Percentiles rank a stretch among this genome's conserved stretches.
These are phyloP conservation scores for Eleusine coracana DNA, from an alignment of 176 grass and related monocot genomes.

Conservation along the genomic window DNA sequence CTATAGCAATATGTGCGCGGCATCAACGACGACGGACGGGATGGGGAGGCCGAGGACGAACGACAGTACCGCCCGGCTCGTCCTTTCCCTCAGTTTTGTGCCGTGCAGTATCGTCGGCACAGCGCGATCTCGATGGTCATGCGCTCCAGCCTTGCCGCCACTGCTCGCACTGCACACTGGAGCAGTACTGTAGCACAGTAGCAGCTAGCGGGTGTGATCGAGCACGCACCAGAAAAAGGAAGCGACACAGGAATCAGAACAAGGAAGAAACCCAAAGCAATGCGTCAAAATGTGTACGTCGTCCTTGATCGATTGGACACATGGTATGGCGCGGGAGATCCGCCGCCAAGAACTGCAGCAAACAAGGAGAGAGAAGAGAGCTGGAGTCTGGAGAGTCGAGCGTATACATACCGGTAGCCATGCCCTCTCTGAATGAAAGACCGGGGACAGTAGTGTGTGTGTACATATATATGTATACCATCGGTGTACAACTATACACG, in stretches of 20 bases:
- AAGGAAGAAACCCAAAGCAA: constrained; percentile 10
- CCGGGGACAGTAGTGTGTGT: background rate
- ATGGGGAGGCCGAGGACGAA: background rate
- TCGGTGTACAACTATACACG: background rate
- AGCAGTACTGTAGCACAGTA: background rate
- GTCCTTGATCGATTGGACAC: constrained; percentile 22
- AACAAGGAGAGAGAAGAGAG: background rate
- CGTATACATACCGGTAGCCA: background rate
- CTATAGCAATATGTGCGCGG: background rate
- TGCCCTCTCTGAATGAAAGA: background rate
- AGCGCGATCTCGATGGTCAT: background rate
- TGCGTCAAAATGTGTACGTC: constrained; percentile 4
- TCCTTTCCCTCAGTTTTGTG: background rate
- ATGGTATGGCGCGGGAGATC: constrained; percentile 4
- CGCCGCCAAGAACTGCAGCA: background rate
- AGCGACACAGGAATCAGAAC: constrained; percentile 35
- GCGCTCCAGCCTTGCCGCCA: background rate
- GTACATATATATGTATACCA: background rate
- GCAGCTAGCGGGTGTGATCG: background rate
- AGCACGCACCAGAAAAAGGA: constrained; percentile 33
- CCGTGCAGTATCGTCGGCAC: constrained; percentile 10
- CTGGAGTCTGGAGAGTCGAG: background rate
- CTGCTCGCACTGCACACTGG: background rate
- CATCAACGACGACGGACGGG: background rate
- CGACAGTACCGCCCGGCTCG: constrained; percentile 16